Percentiles rank a stretch among this genome's conserved stretches.
phyloP scores from a whole-genome alignment of 2,329 filamentous ascomycete species.

The Basipetospora chlamydospora region DNA sequence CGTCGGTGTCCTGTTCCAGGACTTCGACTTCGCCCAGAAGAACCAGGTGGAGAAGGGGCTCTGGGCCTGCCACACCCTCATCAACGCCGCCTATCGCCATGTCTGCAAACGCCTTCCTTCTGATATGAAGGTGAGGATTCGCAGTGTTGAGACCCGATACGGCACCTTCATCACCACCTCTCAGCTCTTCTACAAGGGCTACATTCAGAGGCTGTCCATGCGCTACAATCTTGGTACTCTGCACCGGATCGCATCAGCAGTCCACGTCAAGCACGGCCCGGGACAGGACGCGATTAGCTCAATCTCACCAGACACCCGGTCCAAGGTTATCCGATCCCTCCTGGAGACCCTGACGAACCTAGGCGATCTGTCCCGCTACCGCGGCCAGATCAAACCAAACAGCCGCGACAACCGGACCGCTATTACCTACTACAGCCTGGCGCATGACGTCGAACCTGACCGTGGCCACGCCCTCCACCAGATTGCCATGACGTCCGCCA shows the following conservation, averaged over 20 bases:
- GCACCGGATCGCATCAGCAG: conserved; percentile 24
- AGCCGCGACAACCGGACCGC: conserved; percentile 66
- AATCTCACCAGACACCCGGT: conserved; percentile 33
- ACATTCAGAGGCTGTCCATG: conserved; percentile 61
- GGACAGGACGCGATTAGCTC: conserved; percentile 28
- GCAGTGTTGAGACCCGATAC: conserved; percentile 73
- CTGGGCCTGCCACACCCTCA: conserved; percentile 64
- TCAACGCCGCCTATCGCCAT: conserved; percentile 55
- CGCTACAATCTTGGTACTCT: conserved; percentile 40
- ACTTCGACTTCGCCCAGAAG: conserved; percentile 50
- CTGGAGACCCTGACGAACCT: conserved; percentile 74
- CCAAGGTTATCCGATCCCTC: conserved; percentile 56
- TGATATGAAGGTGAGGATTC: conserved; percentile 36
- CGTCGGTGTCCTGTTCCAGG: conserved; percentile 56
- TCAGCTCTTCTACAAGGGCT: conserved; percentile 77
- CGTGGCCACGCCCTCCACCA: conserved; percentile 82
- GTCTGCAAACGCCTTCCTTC: conserved; percentile 8
- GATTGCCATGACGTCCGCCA: conserved; percentile 70
- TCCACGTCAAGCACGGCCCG: conserved; percentile 27
- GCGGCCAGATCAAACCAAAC: conserved; percentile 57
- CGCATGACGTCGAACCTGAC: conserved; percentile 60
- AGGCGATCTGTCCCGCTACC: conserved; percentile 82
- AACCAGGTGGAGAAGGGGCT: conserved; percentile 55
- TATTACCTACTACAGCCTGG: conserved; percentile 71
- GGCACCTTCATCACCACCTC: conserved; percentile 74